A percentile compares a stretch with the other conserved stretches of the same genome.
Conservation (phyloP, 257 asterid genomes). For the Mitragyna speciosa region DNA sequence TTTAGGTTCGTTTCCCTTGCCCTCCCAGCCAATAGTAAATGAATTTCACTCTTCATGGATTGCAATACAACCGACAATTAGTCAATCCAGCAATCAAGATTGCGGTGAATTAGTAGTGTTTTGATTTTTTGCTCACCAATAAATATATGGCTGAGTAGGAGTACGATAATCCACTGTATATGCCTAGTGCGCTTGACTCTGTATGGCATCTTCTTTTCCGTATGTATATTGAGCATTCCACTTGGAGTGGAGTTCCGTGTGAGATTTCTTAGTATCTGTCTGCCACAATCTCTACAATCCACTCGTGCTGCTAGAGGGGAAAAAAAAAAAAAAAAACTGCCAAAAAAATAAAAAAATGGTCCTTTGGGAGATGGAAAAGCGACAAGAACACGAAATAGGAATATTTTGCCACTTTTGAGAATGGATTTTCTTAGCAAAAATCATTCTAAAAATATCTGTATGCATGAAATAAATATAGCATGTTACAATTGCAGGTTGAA, state of each 20-base stretch:
- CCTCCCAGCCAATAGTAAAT: background rate
- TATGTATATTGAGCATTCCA: background rate
- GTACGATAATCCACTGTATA: constrained; percentile 19
- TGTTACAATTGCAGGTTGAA: background rate
- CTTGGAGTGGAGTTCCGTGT: constrained; percentile 30
- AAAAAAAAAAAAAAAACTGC: no score
- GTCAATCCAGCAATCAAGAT: no score
- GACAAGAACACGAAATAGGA: background rate
- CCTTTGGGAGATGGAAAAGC: background rate
- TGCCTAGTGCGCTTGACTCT: background rate
- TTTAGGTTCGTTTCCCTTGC: background rate
- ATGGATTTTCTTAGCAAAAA: background rate
- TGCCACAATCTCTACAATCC: constrained; percentile 32
- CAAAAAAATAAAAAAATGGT: background rate
- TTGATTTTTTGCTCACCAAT: background rate
- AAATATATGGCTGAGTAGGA: background rate
- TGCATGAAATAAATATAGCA: constrained; percentile 5
- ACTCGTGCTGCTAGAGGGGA: constrained; percentile 17
- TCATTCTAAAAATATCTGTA: background rate
- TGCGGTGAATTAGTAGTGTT: background rate
- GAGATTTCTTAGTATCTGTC: constrained; percentile 30
- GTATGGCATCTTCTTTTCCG: background rate
- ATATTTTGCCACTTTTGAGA: constrained; percentile 2
- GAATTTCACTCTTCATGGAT: no score
- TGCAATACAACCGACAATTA: no score